Conservation (phyloP, 2,329 filamentous ascomycete species). For the Ophiostoma piceae region DNA sequence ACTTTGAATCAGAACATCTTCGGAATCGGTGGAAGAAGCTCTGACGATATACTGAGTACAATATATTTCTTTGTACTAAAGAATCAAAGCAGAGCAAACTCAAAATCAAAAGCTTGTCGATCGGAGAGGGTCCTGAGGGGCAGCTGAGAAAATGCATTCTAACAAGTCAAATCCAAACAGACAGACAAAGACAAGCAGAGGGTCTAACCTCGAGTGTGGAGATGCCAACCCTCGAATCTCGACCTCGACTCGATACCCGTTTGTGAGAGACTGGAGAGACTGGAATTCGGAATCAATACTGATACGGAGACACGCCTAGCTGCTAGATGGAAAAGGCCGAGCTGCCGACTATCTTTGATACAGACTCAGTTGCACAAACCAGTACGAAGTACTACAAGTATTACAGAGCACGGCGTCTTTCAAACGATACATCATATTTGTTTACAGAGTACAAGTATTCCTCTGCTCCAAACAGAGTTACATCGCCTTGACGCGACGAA, state of each 20-base stretch:
- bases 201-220: neutral
- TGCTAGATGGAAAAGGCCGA: neutral
- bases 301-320: neutral
- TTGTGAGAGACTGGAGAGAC: neutral
- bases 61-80: too few relatives aligned
- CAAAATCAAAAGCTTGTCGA: neutral
- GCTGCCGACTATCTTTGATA: neutral
- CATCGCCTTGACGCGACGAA: slow-evolving; percentile 5
- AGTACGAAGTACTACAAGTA: neutral
- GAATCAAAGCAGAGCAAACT: too few relatives aligned
- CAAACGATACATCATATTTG: too few relatives aligned
- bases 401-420: neutral
- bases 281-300: too few relatives aligned
- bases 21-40: neutral
- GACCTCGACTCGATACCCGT: neutral
- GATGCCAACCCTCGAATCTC: neutral
- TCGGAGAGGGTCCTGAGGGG: neutral
- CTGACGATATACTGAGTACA: too few relatives aligned
- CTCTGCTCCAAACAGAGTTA: neutral
- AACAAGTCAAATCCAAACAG: neutral
- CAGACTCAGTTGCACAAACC: neutral
- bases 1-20: too few relatives aligned
- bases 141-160: neutral
- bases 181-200: neutral
- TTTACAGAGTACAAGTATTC: too few relatives aligned